phyloP scores from a whole-genome alignment of 306 rosid species.

The Potentilla sterilis region DNA sequence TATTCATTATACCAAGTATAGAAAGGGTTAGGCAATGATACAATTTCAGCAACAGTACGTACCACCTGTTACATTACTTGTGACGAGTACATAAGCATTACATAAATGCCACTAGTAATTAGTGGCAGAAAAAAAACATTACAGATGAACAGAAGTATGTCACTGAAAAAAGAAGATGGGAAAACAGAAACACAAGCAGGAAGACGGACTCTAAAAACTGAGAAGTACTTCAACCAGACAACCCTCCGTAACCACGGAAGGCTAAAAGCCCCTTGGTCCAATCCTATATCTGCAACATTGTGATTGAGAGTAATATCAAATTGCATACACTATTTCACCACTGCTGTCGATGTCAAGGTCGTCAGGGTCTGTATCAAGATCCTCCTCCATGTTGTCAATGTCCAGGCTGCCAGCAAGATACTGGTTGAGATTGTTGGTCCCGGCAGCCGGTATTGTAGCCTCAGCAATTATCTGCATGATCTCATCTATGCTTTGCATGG shows the following conservation, averaged over 20 bases:
- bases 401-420: constrained; percentile 82
- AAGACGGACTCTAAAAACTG: constrained; percentile 24
- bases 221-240: constrained; percentile 28
- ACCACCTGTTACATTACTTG: background rate
- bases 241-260: constrained; percentile 15
- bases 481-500: constrained; percentile 76
- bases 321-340: constrained; percentile 85
- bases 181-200: constrained; percentile 22
- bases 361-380: constrained; percentile 74
- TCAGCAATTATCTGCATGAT: constrained; percentile 87
- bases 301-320: constrained; percentile 32
- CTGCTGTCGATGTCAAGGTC: constrained; percentile 91
- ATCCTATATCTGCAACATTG: constrained; percentile 31
- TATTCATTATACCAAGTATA: background rate
- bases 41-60: background rate
- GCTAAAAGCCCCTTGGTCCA: constrained; percentile 23
- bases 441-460: constrained; percentile 83
- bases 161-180: background rate
- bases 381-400: constrained; percentile 93
- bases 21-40: background rate
- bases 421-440: constrained; percentile 58
- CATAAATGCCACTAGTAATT: constrained; percentile 9
- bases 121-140: constrained; percentile 5
- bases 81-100: background rate
- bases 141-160: constrained; percentile 1